These are phyloP conservation scores for Phytophthora pluvialis DNA, from an alignment of 352 stramenopile genomes.

Conservation along the genomic window DNA sequence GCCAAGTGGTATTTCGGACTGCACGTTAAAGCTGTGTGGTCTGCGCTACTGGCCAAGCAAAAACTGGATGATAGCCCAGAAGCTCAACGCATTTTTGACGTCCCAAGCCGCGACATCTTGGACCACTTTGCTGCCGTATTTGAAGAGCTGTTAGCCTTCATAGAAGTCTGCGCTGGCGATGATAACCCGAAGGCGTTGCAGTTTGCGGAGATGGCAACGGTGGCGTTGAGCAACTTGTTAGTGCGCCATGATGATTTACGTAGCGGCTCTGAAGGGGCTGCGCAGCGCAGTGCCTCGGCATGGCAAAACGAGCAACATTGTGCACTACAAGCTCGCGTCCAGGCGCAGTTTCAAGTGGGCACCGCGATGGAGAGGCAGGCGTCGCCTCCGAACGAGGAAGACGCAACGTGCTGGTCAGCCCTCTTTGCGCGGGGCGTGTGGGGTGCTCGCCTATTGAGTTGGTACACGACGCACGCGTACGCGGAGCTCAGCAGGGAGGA, in stretches of 20 bases:
- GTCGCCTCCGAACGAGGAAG: neutral
- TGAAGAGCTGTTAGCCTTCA: conserved; percentile 36
- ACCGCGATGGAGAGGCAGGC: conserved; percentile 1
- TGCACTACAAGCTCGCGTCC: conserved; percentile 44
- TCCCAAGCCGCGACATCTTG: conserved; percentile 35
- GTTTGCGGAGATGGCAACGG: conserved; percentile 39
- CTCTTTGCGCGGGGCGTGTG: conserved; percentile 62
- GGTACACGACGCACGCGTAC: conserved; percentile 63
- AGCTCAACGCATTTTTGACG: conserved; percentile 27
- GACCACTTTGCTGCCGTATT: conserved; percentile 44
- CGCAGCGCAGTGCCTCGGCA: conserved; percentile 13
- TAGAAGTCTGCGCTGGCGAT: conserved; percentile 28
- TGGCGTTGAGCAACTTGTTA: conserved; percentile 53
- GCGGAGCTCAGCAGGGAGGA: conserved; percentile 35
- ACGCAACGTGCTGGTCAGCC: conserved; percentile 40
- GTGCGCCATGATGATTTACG: conserved; percentile 24
- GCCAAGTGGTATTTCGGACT: conserved; percentile 52
- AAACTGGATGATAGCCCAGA: conserved; percentile 10
- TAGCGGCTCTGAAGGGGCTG: neutral
- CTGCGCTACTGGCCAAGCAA: conserved; percentile 29
- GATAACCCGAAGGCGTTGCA: conserved; percentile 15
- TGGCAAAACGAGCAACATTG: conserved; percentile 53
- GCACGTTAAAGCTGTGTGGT: conserved; percentile 58
- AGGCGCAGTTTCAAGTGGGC: conserved; percentile 41
- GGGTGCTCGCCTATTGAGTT: conserved; percentile 48